Evolutionary conservation across 1,284 basidiomycete genomes (phyloP), one percentile per base, ranked within the genome.

Genomic region (Mycena citricolor): DNA sequence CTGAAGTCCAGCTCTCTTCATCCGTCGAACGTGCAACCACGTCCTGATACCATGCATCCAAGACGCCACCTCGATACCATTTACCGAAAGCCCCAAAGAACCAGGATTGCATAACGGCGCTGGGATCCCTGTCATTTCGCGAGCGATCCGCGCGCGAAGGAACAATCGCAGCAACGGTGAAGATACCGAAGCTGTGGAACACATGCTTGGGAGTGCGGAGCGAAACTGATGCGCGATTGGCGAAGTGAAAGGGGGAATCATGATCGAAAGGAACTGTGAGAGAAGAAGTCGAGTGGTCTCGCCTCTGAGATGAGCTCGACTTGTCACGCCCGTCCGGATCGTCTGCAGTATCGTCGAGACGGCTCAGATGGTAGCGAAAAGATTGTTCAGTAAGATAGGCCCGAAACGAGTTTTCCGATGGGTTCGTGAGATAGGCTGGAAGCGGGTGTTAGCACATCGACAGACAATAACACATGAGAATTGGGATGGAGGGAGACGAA

Each of bases 371-470:
- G 49, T 91, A 86, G 40, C 93, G 88, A 63, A 98, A 97, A 28
- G 93, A 93, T 61, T 92, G 86, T 62, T 97, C 93, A 24, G 94
- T 97, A 58, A 98, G 85, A 69, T 93, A 94, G 12, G 91, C 78
- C 44, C 92, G 82, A 68, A 97, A 97, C 3, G 91, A 93, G 33
- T 83, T 81, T 67, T 97, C 93, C 44, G 85, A 83, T 13, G 94
- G 94, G 63, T 95, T 97, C 30, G 92, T 91, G 63, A 93, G 79
- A 71, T 94, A 94, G 34, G 94, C 94, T 95, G 55, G 31, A 46
- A 52, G 52, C 48, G 51, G 29, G 47, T 54, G 40, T 48, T 46
- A 54, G 47, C 19, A 47, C 14, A 46, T 51, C 29, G 14, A 21
- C n/a, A 29, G 30, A 39, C 16, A 44, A 33, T 30, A 30, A 43